phyloP scores from a whole-genome alignment of 768 basidiomycete species.

The Phylloporus sp. region DNA sequence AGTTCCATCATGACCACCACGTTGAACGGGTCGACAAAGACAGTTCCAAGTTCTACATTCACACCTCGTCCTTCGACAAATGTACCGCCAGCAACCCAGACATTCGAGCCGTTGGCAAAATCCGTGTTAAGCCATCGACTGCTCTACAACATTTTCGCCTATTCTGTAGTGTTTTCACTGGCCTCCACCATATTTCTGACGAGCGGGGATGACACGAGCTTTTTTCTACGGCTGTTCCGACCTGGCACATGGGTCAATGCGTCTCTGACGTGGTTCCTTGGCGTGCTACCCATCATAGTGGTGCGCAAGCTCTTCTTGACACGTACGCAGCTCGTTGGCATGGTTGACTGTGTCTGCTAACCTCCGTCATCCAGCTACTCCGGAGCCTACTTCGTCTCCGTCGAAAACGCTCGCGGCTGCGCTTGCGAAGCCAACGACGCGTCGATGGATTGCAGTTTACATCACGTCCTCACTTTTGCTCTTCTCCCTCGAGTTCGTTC shows the following conservation, averaged over 20 bases:
- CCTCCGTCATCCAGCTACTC: constrained; percentile 34
- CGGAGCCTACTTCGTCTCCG: constrained; percentile 49
- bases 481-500: constrained; percentile 40
- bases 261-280: constrained; percentile 42
- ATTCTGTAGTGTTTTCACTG: constrained; percentile 47
- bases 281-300: constrained; percentile 53
- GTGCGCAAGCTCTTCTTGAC: constrained; percentile 56
- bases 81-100: constrained; percentile 52
- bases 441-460: constrained; percentile 44
- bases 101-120: constrained; percentile 65
- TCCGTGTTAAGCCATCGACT: constrained; percentile 58
- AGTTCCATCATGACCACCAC: constrained; percentile 10
- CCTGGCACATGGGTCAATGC: constrained; percentile 43
- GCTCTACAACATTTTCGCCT: constrained; percentile 47
- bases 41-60: constrained; percentile 18
- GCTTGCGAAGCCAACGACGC: constrained; percentile 43
- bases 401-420: constrained; percentile 43
- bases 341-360: background rate
- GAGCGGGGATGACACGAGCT: constrained; percentile 11
- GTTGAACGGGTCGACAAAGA: background rate
- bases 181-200: constrained; percentile 33
- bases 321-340: constrained; percentile 38
- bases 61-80: constrained; percentile 46
- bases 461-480: constrained; percentile 41
- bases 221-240: constrained; percentile 36